Evolutionary conservation across 768 basidiomycete genomes (phyloP), one percentile per base, ranked within the genome.

Genomic region (Pisolithus orientalis): DNA sequence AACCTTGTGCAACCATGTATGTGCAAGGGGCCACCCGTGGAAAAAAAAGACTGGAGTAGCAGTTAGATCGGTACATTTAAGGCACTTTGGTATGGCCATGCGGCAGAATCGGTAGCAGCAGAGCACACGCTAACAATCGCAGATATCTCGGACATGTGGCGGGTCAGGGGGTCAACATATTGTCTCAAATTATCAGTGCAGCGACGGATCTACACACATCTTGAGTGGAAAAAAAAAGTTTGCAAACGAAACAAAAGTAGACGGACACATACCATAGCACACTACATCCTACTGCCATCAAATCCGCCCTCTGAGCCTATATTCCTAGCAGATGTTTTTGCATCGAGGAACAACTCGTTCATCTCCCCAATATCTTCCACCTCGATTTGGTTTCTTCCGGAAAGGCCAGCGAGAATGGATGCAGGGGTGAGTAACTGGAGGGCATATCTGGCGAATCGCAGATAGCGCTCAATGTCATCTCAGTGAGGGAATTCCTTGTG

Each of bases 261-360:
- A 44, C 34, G 52, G 39, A 50, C 17, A 57, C 52, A 40, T 47
- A 40, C 50, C 54, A 40, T 24, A 24, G 55, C 14, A 5, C 27
- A 51, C 72, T 54, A 66, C 62, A 64, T 58, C 32, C 59, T 55
- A 2, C 70, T 59, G 17, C 71, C 70, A 39, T 65, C 59, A 48
- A 66, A 71, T 25, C 69, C 66, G 4, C 68, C 72, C 25, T 66
- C 65, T 14, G 68, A 75, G 57, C 69, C 68, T 34, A 83, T 82
- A 55, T 78, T 73, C 24, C 67, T 63, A n/a, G 84, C 84, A 51
- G 78, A 80, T 0, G 87, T 85, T 65, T 94, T 95, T 17, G 95
- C 93, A 67, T 98, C 94, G 61, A 97, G 75, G 77, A 99, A 99
- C 31, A 99, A 74, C 64, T 91, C 90, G 57, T 85, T 86, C 85